Base-by-base conservation (phyloP, 2,329 filamentous ascomycete species). In the Thielaviopsis cerberus region DNA sequence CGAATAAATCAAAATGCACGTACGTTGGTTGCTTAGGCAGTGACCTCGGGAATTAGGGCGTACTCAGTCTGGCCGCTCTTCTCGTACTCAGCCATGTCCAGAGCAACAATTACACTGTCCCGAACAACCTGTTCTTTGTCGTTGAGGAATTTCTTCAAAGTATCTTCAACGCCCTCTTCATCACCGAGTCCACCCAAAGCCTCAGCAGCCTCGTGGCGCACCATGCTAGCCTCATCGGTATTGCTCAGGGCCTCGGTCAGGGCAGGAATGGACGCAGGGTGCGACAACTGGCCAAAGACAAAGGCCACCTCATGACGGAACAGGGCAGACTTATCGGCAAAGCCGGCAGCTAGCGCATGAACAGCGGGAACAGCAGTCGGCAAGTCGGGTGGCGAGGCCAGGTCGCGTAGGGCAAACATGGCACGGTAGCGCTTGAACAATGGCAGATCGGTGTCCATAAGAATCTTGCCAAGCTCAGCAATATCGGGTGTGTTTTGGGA, bases 291-390 rank as follows among this genome's bases (percentile, higher is more conserved):
- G 58, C 92, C 92, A 65, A 98, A 98, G 15, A 98, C 92, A 69
- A 98, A 98, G 15, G 92, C 92, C 63, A 98, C 89, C 69, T 98
- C 92, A 73, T 98, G 92, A 64, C 92, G 84, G 78, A 98, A 97
- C 7, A 98, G 81, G 4, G 90, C 90, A 54, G 90, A 96, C 20
- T 82, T 76, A 69, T 98, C 92, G 30, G 76, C 76, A 65, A 98
- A 83, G 17, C 92, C 92, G 67, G 83, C 84, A 52, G 92, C 88
- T 53, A 98, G 79, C 11, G 90, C 87, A 51, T 85, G 78, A 57
- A 98, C 80, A 20, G 92, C 91, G n/a, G 87, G 85, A 17, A 88
- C 80, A 6, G 91, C 90, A 1, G 90, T 95, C 1, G 89, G 86
- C 51, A 94, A 82, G 67, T 94, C 86, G 10, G 91, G 90, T 17